Conservation (phyloP, 768 basidiomycete genomes). For the Boletus speciosus region DNA sequence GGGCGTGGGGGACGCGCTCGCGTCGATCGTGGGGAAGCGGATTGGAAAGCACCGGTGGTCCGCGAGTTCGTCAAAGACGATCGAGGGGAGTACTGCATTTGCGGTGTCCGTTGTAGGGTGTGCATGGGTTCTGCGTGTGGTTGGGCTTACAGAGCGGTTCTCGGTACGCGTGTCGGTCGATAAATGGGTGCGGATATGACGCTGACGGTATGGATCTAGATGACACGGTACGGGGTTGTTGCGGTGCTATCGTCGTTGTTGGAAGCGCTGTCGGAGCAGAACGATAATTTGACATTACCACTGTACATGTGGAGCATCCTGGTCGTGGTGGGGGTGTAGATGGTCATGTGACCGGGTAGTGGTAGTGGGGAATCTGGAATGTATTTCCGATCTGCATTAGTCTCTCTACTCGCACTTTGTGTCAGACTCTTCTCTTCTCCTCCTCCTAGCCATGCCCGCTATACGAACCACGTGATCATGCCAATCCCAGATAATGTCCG, state of each 20-base stretch:
- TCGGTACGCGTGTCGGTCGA: slow-evolving; percentile 52
- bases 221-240: slow-evolving; percentile 59
- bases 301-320: slow-evolving; percentile 93
- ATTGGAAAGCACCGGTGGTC: slow-evolving; percentile 84
- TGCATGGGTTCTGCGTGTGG: slow-evolving; percentile 67
- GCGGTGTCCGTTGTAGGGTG: slow-evolving; percentile 62
- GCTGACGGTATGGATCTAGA: slow-evolving; percentile 43
- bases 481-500: slow-evolving; percentile 23
- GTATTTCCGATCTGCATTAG: not conserved
- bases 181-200: not conserved
- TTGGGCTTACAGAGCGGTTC: slow-evolving; percentile 69
- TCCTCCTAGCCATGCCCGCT: not conserved
- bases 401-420: not conserved
- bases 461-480: slow-evolving; percentile 27
- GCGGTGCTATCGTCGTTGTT: slow-evolving; percentile 66
- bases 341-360: slow-evolving; percentile 24
- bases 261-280: slow-evolving; percentile 92
- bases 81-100: slow-evolving; percentile 90
- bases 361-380: slow-evolving; percentile 21
- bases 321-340: slow-evolving; percentile 46
- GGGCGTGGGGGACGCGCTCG: slow-evolving; percentile 92
- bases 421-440: not conserved
- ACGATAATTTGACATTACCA: slow-evolving; percentile 96
- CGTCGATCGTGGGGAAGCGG: slow-evolving; percentile 88
- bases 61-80: slow-evolving; percentile 75